Evolutionary conservation across 257 asterid species (phyloP), one percentile per base, ranked within the genome.

Genomic region (Fraxinus quadrangulata): DNA sequence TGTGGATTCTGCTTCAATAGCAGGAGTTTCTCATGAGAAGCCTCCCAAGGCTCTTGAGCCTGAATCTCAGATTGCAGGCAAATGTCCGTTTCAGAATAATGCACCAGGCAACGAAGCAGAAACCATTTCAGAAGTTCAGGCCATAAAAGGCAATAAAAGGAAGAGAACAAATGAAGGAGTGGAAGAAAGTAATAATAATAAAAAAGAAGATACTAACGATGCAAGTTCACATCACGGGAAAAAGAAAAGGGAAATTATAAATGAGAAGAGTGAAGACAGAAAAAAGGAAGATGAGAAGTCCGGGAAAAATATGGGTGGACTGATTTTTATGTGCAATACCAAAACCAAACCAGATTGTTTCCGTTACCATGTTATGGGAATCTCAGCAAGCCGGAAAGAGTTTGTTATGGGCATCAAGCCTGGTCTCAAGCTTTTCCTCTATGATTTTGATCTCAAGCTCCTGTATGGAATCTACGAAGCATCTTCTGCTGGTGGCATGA

Each of bases 301-400:
- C 66, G 81, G 76, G 70, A 86, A 86, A 74, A 81, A 49, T 40
- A 86, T 84, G 37, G 97, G 96, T 82, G 99, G 99, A 45, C 36
- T 92, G 83, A 96, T 96, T 67, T 96, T 93, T 76, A 90, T 96
- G 97, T 96, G 98, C 86, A 96, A 86, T 76, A 83, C 90, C 36
- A 96, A 89, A 88, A 96, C 99, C 37, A 96, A 96, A 83, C 96
- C 97, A 8, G 99, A 90, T 84, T 96, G 98, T 88, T 91, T 96
- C 65, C 84, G 71, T 68, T 93, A 91, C 86, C 82, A 75, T 54
- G 80, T 95, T 30, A 88, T 96, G 98, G 99, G 99, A 81, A 90
- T 93, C 75, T 77, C 99, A 6, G 80, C 78, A 13, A 85, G 74
- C 86, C 86, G 85, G 85, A 90, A 88, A 81, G 97, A 89, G 34